Percentiles rank a stretch among this genome's conserved stretches.
Evolutionary conservation across 2,329 filamentous ascomycete species (phyloP).

Genomic region (Hypoxylon sp.): DNA sequence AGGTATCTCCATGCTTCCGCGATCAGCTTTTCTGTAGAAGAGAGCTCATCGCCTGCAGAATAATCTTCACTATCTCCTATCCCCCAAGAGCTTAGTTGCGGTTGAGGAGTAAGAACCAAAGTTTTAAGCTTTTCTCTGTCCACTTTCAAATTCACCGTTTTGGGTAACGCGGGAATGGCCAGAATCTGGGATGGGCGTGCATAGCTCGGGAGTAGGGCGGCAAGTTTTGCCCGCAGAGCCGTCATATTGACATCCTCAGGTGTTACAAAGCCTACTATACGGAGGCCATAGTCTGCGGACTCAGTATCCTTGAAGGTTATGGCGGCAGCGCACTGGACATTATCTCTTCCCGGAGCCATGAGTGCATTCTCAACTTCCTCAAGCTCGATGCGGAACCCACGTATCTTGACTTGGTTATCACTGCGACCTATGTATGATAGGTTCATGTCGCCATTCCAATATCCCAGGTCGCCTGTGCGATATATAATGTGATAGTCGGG

Average conservation of each 20-base stretch:
- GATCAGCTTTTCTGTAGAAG: neutral
- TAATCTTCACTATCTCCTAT: neutral
- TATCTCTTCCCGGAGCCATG: neutral
- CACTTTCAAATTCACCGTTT: neutral
- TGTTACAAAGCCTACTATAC: neutral
- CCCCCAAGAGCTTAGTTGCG: neutral
- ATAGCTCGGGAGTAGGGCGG: neutral
- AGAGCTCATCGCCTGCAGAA: neutral
- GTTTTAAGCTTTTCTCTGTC: neutral
- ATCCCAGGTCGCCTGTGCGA: neutral
- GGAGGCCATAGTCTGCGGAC: neutral
- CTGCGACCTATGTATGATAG: slow-evolving; percentile 6
- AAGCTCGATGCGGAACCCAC: neutral
- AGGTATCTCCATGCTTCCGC: neutral
- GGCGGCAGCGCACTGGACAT: neutral
- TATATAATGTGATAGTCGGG: neutral
- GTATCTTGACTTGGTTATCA: neutral
- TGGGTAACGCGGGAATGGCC: neutral
- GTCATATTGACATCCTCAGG: neutral
- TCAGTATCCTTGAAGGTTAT: neutral
- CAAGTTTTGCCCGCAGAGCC: neutral
- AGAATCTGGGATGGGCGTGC: neutral
- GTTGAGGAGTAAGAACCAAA: neutral
- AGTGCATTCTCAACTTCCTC: neutral
- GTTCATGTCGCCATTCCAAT: neutral